phyloP scores from a whole-genome alignment of 305 asterid genomes.

The Petunia hybrid region DNA sequence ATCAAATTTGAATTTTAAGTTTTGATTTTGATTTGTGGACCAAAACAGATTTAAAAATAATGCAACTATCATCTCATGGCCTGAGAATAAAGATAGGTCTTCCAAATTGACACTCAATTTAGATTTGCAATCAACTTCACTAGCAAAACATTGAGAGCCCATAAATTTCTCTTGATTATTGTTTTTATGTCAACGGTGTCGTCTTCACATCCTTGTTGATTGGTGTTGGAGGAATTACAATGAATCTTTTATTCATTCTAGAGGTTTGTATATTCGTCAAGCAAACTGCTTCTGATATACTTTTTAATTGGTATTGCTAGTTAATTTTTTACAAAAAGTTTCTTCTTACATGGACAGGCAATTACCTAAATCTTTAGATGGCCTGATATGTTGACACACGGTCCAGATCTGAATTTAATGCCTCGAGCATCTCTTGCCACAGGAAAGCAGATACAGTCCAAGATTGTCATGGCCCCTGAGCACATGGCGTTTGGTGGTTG shows the following conservation, averaged over 20 bases:
- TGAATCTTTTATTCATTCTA: not conserved
- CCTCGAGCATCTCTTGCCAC: constrained; percentile 61
- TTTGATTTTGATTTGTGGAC: not conserved
- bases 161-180: not conserved
- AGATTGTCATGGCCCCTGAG: constrained; percentile 46
- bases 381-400: constrained; percentile 39
- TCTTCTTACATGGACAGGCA: not conserved
- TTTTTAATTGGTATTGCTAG: not conserved
- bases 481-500: constrained; percentile 55
- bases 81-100: not conserved
- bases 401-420: constrained; percentile 55
- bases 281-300: not conserved
- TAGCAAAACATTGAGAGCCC: not conserved
- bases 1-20: not conserved
- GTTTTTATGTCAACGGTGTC: not conserved
- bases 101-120: not conserved
- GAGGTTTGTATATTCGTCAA: not conserved
- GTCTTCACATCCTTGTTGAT: constrained; percentile 4
- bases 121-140: not conserved
- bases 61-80: not conserved
- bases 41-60: not conserved
- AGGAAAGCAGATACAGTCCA: constrained; percentile 60
- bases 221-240: not conserved
- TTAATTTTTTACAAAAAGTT: not conserved
- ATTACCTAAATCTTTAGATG: not conserved